phyloP scores from a whole-genome alignment of 257 asterid species.

The Scutellaria minor region DNA sequence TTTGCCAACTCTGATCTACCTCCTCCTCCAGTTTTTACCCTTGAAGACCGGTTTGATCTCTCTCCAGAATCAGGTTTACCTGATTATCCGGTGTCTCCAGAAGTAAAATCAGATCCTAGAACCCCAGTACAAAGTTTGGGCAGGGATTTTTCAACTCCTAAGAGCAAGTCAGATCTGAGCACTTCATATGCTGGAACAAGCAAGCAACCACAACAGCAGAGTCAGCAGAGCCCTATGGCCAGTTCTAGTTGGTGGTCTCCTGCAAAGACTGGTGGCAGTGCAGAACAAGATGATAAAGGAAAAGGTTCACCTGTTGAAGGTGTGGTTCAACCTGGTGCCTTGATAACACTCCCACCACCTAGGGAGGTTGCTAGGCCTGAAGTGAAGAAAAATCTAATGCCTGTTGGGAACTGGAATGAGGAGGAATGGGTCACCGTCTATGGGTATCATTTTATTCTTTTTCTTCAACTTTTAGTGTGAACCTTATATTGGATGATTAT shows the following conservation, averaged over 20 bases:
- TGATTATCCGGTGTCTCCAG: constrained; percentile 78
- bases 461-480: constrained; percentile 1
- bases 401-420: constrained; percentile 74
- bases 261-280: constrained; percentile 65
- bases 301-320: constrained; percentile 97
- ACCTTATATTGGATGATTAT: constrained; percentile 2
- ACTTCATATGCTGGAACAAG: constrained; percentile 63
- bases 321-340: constrained; percentile 85
- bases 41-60: constrained; percentile 76
- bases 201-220: constrained; percentile 58
- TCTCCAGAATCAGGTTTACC: constrained; percentile 82
- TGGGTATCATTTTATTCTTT: constrained; percentile 58
- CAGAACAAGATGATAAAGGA: constrained; percentile 85
- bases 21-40: constrained; percentile 90
- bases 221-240: constrained; percentile 63
- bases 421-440: constrained; percentile 98
- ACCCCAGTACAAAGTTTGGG: constrained; percentile 57
- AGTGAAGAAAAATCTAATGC: constrained; percentile 63
- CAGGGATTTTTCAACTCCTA: constrained; percentile 69
- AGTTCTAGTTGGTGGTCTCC: constrained; percentile 89
- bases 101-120: constrained; percentile 70
- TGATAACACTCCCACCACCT: constrained; percentile 85
- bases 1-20: constrained; percentile 91
- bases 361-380: constrained; percentile 99
- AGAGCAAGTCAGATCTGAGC: constrained; percentile 74